phyloP scores from a whole-genome alignment of 352 stramenopile genomes.

The Globisporangium solare region DNA sequence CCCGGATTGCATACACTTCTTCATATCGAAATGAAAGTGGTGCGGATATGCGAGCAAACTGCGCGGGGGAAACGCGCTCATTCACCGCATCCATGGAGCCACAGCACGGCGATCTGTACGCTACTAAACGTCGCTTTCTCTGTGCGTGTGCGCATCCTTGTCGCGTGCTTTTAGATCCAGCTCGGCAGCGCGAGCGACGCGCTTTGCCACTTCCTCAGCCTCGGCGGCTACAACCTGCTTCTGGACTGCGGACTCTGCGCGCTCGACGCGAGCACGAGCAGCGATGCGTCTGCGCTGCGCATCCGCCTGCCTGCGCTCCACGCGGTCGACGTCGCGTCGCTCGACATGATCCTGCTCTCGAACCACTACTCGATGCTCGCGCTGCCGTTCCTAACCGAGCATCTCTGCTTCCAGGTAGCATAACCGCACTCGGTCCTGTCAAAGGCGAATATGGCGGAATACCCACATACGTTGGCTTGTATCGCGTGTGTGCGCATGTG shows the following conservation, averaged over 20 bases:
- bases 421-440: conserved; percentile 4
- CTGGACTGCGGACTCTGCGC: conserved; percentile 63
- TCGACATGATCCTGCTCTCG: conserved; percentile 74
- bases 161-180: conserved; percentile 47
- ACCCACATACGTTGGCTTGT: not conserved
- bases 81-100: too few species aligned
- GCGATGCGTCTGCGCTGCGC: conserved; percentile 11
- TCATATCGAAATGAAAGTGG: too few species aligned
- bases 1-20: too few species aligned
- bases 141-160: too few species aligned
- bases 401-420: conserved; percentile 55
- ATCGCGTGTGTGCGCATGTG: not conserved
- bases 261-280: conserved; percentile 12
- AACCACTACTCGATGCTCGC: conserved; percentile 68
- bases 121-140: too few species aligned
- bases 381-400: conserved; percentile 69
- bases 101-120: too few species aligned
- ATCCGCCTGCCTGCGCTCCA: conserved; percentile 33
- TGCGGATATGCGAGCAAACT: too few species aligned
- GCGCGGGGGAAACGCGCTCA: too few species aligned
- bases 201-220: conserved; percentile 75
- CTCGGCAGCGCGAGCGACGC: conserved; percentile 63
- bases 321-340: conserved; percentile 49
- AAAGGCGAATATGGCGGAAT: not conserved
- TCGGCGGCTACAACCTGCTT: conserved; percentile 76